Conservation (phyloP, 441 rosid species). For the Eutrema salsugineum region DNA sequence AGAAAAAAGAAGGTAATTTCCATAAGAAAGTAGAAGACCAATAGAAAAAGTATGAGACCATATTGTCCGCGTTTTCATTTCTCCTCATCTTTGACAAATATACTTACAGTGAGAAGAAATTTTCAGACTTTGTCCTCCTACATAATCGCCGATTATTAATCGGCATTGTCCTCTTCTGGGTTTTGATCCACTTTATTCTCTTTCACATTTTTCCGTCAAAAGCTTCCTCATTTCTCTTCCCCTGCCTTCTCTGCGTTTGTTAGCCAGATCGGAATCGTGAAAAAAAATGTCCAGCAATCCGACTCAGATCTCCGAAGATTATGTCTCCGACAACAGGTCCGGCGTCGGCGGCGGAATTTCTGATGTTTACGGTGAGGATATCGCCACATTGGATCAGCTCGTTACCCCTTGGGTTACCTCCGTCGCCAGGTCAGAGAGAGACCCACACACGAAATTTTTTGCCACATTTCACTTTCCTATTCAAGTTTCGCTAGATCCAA, state of each 20-base stretch:
- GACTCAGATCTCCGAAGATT: conserved; percentile 29
- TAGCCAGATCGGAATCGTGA: not conserved
- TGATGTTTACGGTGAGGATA: conserved; percentile 67
- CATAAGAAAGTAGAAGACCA: not conserved
- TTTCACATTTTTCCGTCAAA: not conserved
- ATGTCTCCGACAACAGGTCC: conserved; percentile 30
- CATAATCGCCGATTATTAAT: conserved; percentile 2
- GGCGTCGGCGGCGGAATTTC: conserved; percentile 46
- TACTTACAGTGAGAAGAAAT: not conserved
- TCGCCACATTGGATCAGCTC: conserved; percentile 74
- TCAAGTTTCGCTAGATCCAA: not conserved
- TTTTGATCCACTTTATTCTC: not conserved
- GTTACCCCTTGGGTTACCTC: conserved; percentile 85
- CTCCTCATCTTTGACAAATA: not conserved
- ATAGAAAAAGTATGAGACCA: not conserved
- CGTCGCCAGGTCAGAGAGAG: conserved; percentile 55
- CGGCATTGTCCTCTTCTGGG: not conserved
- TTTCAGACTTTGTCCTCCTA: conserved; percentile 10
- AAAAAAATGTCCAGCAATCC: not conserved
- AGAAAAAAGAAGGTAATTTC: not conserved
- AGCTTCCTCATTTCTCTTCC: not conserved
- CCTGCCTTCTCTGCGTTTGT: not conserved
- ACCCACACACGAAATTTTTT: not conserved
- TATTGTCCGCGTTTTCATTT: not conserved
- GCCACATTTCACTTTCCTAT: not conserved